Conservation (phyloP, 1,139 yeast species). For the Suhomyces terraborum region DNA sequence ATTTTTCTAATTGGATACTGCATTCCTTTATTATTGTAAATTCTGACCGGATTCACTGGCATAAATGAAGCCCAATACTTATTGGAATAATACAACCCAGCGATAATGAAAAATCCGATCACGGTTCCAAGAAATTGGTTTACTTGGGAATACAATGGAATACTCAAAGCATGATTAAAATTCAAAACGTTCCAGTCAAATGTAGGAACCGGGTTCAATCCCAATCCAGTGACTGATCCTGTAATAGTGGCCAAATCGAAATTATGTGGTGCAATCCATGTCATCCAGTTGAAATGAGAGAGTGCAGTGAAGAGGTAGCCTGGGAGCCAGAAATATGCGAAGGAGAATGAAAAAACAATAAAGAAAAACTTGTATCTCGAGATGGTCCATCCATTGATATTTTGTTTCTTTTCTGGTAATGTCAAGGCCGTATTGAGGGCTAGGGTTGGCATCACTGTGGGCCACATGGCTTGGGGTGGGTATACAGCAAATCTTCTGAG, state of each 20-base stretch:
- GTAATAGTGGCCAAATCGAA: constrained; percentile 21
- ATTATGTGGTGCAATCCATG: constrained; percentile 25
- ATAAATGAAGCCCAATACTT: constrained; percentile 21
- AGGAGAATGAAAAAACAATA: constrained; percentile 15
- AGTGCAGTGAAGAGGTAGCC: constrained; percentile 21
- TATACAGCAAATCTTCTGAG: constrained; percentile 23
- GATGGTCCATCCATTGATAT: constrained; percentile 24
- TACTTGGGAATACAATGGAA: constrained; percentile 19
- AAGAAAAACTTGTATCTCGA: constrained; percentile 21
- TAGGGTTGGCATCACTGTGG: constrained; percentile 21
- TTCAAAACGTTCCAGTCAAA: constrained; percentile 23
- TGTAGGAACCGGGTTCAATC: constrained; percentile 22
- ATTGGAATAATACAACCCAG: constrained; percentile 21
- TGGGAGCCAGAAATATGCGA: constrained; percentile 25
- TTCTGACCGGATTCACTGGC: constrained; percentile 19
- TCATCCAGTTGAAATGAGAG: constrained; percentile 23
- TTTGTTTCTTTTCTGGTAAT: constrained; percentile 19
- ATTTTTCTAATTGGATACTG: constrained; percentile 17
- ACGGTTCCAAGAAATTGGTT: constrained; percentile 19
- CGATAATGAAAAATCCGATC: constrained; percentile 17
- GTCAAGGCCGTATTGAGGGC: constrained; percentile 24
- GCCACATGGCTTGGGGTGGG: constrained; percentile 21
- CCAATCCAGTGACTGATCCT: constrained; percentile 20
- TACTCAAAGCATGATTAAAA: constrained; percentile 13
- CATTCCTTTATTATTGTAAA: constrained; percentile 21